Evolutionary conservation across 2,329 filamentous ascomycete genomes (phyloP).

Genomic region (Aspergillus tamarii): DNA sequence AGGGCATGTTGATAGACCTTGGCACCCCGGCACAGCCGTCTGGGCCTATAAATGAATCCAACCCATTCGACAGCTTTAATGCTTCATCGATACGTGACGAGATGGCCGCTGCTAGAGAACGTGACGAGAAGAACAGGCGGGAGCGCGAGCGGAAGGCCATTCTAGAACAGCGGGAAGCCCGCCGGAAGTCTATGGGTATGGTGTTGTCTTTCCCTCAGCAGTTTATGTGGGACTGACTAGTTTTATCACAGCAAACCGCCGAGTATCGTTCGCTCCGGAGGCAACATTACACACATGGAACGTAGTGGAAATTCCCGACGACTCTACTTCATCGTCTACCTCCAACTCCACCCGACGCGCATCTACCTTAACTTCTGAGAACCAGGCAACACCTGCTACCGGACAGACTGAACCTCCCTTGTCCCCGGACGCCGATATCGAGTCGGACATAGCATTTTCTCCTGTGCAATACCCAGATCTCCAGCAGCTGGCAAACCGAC

Average conservation of each 20-base stretch:
- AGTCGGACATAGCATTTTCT: slow-evolving; percentile 61
- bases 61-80: slow-evolving; percentile 53
- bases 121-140: slow-evolving; percentile 66
- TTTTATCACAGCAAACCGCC: slow-evolving; percentile 67
- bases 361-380: slow-evolving; percentile 59
- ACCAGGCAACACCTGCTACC: slow-evolving; percentile 37
- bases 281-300: slow-evolving; percentile 97
- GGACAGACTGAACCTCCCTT: slow-evolving; percentile 63
- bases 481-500: slow-evolving; percentile 59
- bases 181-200: slow-evolving; percentile 81
- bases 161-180: slow-evolving; percentile 77
- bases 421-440: slow-evolving; percentile 63
- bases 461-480: slow-evolving; percentile 68
- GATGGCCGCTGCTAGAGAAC: slow-evolving; percentile 68
- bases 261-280: slow-evolving; percentile 96
- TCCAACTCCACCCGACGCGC: slow-evolving; percentile 76
- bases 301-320: slow-evolving; percentile 84
- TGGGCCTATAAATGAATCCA: slow-evolving; percentile 44
- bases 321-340: slow-evolving; percentile 76
- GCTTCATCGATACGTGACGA: slow-evolving; percentile 46
- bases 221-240: slow-evolving; percentile 20
- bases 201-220: background rate
- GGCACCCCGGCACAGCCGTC: slow-evolving; percentile 42
- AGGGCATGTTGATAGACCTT: slow-evolving; percentile 48
- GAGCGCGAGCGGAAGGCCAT: slow-evolving; percentile 63